phyloP scores from a whole-genome alignment of 176 grass and related monocot genomes.

The Triticum turgidum region DNA sequence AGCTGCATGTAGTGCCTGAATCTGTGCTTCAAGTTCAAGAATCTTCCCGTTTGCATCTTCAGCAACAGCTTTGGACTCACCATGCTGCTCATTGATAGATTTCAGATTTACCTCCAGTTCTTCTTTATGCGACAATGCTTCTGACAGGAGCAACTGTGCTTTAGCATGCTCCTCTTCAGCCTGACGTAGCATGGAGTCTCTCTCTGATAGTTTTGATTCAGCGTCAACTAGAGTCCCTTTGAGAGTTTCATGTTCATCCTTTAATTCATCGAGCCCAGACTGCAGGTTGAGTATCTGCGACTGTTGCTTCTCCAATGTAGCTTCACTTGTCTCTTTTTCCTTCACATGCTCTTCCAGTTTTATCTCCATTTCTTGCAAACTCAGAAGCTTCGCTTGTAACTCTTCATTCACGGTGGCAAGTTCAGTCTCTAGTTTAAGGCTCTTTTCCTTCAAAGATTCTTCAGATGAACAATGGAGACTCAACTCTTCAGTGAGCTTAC shows the following conservation, averaged over 20 bases:
- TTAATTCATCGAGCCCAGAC: constrained; percentile 42
- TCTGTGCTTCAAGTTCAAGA: constrained; percentile 60
- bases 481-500: constrained; percentile 68
- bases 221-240: constrained; percentile 48
- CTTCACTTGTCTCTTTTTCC: constrained; percentile 49
- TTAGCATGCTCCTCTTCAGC: constrained; percentile 56
- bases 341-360: constrained; percentile 55
- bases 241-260: constrained; percentile 63
- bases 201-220: constrained; percentile 56
- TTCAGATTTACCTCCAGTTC: constrained; percentile 63
- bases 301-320: constrained; percentile 50
- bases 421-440: constrained; percentile 52
- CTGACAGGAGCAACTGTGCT: constrained; percentile 58
- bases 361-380: constrained; percentile 51
- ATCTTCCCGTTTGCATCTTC: constrained; percentile 58
- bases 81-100: constrained; percentile 60
- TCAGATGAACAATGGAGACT: constrained; percentile 59
- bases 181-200: constrained; percentile 46
- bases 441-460: constrained; percentile 58
- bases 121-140: constrained; percentile 69
- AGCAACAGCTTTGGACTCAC: constrained; percentile 47
- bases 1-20: constrained; percentile 43
- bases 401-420: constrained; percentile 47
- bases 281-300: constrained; percentile 43
- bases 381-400: constrained; percentile 51